Evolutionary conservation across 1,139 yeast species (phyloP), one percentile per base, ranked within the genome.

Genomic region (Hansenula anomala): DNA sequence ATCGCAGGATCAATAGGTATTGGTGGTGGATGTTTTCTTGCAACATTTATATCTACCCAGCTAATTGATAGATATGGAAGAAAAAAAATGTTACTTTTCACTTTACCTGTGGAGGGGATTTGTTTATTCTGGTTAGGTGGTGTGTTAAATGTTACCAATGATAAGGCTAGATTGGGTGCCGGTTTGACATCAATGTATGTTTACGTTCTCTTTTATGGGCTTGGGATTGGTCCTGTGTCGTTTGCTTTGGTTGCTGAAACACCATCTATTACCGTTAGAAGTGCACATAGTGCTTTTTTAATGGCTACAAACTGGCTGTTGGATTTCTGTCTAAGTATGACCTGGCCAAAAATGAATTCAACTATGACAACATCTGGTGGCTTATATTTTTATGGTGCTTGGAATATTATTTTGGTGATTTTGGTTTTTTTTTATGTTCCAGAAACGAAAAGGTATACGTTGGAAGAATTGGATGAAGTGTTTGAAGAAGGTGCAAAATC

Each of bases 181-280:
- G 66, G 73, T 36, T 59, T 71, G 17, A 54, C 66, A 25, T 74
- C 78, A 37, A 70, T 74, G 54, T 74, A 74, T 50, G 54, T 74
- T 25, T 73, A 69, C 49, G 56, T 75, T 1, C 55, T 67, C 38
- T 69, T 71, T 34, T 75, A 71, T 55, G 74, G 77, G 3, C 64
- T 72, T 5, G 78, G 79, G 46, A 78, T 73, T 55, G 80, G 79
- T 17, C 79, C 79, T 24, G 76, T 75, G 37, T 77, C 78, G 13
- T 75, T 73, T 56, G 72, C 79, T 5, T 69, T 73, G 42, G 71
- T 76, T 6, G 79, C 80, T 15, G 79, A 73, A 54, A 73, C 75
- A 37, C 72, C 73, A 58, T 77, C 76, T 40, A 66, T 75, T 39
- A 68, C 71, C 48, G 73, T 74, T 42, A 66, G 80, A 60, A 76